These are phyloP conservation scores for Melampsora occidentalis DNA, from an alignment of 1,284 basidiomycete genomes.

Conservation along the genomic window DNA sequence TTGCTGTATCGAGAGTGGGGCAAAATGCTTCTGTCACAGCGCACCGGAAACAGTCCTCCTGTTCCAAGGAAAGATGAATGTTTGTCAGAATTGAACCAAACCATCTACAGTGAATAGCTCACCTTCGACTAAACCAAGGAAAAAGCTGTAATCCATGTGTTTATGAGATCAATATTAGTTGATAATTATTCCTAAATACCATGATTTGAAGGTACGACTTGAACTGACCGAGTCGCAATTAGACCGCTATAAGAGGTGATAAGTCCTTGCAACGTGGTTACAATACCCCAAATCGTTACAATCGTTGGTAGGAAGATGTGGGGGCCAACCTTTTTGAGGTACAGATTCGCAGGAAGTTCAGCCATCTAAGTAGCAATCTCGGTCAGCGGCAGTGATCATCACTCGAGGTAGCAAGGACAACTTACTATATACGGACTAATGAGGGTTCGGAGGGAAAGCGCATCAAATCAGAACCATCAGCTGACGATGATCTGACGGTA, in stretches of 20 bases:
- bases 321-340: slow-evolving; percentile 46
- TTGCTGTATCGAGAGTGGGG: background rate
- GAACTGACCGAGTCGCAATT: slow-evolving; percentile 23
- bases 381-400: background rate
- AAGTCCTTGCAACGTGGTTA: slow-evolving; percentile 44
- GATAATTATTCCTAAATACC: background rate
- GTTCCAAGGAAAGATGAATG: background rate
- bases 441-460: background rate
- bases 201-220: background rate
- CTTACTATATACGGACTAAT: slow-evolving; percentile 41
- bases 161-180: background rate
- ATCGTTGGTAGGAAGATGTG: slow-evolving; percentile 47
- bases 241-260: slow-evolving; percentile 33
- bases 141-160: slow-evolving; percentile 7
- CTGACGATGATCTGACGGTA: background rate
- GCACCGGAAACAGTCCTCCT: slow-evolving; percentile 43
- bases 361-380: background rate
- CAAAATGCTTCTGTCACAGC: background rate
- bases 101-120: background rate
- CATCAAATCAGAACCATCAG: no score
- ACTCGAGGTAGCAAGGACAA: background rate
- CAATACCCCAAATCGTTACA: slow-evolving; percentile 47
- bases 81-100: background rate
- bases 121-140: slow-evolving; percentile 41
- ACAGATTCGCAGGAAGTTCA: slow-evolving; percentile 47